These are phyloP conservation scores for Pseudogymnoascus pannorum DNA, from an alignment of 2,329 filamentous ascomycete species.

Conservation along the genomic window DNA sequence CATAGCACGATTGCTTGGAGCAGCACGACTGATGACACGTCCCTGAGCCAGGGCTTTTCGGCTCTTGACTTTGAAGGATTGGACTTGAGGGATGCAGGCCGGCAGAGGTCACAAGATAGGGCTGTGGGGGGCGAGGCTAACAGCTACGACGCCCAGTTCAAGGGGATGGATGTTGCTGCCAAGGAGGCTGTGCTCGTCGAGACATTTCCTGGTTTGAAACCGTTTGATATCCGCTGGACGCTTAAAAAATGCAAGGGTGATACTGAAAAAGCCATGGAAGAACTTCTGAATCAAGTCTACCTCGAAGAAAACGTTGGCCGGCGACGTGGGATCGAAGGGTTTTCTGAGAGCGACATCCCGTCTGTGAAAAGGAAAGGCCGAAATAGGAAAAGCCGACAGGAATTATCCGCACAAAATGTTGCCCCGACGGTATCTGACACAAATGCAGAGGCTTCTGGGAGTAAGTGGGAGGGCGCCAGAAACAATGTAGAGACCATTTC, in stretches of 20 bases:
- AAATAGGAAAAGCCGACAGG: slow-evolving; percentile 23
- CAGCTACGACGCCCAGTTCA: slow-evolving; percentile 11
- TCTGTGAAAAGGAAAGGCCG: slow-evolving; percentile 31
- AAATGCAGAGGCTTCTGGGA: slow-evolving; percentile 24
- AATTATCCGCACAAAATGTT: slow-evolving; percentile 11
- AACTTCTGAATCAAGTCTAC: slow-evolving; percentile 71
- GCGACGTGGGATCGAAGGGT: slow-evolving; percentile 74
- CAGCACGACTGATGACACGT: slow-evolving; percentile 26
- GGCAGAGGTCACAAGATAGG: slow-evolving; percentile 51
- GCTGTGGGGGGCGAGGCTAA: background rate
- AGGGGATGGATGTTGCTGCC: slow-evolving; percentile 45
- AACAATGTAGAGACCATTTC: slow-evolving; percentile 56
- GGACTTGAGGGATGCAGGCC: slow-evolving; percentile 32
- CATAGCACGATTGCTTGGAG: slow-evolving; percentile 21
- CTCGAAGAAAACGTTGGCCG: slow-evolving; percentile 60
- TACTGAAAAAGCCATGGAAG: slow-evolving; percentile 65
- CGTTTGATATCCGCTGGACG: slow-evolving; percentile 57
- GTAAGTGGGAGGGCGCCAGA: slow-evolving; percentile 51
- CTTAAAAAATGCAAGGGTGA: slow-evolving; percentile 62
- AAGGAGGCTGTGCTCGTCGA: slow-evolving; percentile 57
- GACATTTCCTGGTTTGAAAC: slow-evolving; percentile 65
- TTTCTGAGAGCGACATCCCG: slow-evolving; percentile 49
- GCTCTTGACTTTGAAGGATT: slow-evolving; percentile 21
- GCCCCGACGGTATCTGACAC: background rate
- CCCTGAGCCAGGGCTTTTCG: slow-evolving; percentile 21